Evolutionary conservation across 176 grass and related monocot species (phyloP).

Genomic region (Musa itinerans): DNA sequence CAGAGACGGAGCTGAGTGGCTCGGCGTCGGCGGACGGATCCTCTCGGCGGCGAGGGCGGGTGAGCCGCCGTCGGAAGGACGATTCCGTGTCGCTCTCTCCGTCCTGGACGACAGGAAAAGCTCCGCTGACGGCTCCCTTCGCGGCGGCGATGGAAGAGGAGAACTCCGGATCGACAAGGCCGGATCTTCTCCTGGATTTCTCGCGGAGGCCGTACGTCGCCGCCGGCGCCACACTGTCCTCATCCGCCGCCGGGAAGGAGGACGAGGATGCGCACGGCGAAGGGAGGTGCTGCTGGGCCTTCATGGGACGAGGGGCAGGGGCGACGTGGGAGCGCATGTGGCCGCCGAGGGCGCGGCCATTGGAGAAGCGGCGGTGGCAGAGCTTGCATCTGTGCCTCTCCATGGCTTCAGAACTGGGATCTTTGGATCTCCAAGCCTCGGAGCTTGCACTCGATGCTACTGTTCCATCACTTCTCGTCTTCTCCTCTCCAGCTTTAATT

Average conservation of each 20-base stretch:
- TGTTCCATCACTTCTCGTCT: too few relatives aligned
- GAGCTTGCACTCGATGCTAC: too few relatives aligned
- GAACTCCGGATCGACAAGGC: constrained; percentile 10
- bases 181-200: constrained; percentile 6
- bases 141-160: background rate
- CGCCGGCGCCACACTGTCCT: background rate
- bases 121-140: background rate
- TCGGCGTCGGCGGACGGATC: constrained; percentile 15
- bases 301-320: background rate
- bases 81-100: constrained; percentile 77
- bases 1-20: constrained; percentile 53
- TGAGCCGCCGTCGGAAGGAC: constrained; percentile 24
- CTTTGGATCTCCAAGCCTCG: too few relatives aligned
- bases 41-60: background rate
- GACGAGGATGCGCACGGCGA: background rate
- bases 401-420: constrained; percentile 23
- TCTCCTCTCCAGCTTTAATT: too few relatives aligned
- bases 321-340: constrained; percentile 65
- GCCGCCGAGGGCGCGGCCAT: constrained; percentile 67
- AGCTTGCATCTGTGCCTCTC: constrained; percentile 77
- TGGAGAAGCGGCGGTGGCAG: constrained; percentile 70
- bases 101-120: constrained; percentile 18
- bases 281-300: too few relatives aligned
- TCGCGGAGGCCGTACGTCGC: background rate
- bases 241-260: background rate